Percentiles rank a stretch among this genome's conserved stretches.
Conservation (phyloP, 2,329 filamentous ascomycete genomes). For the Aspergillus candidus region DNA sequence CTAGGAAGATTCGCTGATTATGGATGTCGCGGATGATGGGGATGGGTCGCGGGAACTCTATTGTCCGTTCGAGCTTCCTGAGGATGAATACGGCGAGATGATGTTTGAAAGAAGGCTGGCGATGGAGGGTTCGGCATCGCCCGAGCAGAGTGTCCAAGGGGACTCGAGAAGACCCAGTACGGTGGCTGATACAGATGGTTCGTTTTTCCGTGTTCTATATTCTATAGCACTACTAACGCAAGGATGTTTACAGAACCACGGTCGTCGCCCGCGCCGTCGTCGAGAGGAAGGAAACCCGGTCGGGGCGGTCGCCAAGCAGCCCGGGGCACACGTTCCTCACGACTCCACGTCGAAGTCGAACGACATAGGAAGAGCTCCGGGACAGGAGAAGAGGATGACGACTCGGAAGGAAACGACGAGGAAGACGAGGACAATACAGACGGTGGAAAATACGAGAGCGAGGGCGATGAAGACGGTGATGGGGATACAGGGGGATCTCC, state of each 20-base stretch:
- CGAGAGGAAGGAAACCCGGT: slow-evolving; percentile 33
- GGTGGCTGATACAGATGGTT: slow-evolving; percentile 45
- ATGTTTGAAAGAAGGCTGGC: slow-evolving; percentile 45
- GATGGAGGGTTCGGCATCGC: slow-evolving; percentile 39
- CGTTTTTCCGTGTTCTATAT: slow-evolving; percentile 9
- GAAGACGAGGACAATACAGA: slow-evolving; percentile 35
- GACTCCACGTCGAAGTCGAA: slow-evolving; percentile 36
- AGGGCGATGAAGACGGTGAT: slow-evolving; percentile 34
- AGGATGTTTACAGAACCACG: slow-evolving; percentile 31
- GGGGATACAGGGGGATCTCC: slow-evolving; percentile 32
- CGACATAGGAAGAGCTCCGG: slow-evolving; percentile 25
- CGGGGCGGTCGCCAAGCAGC: slow-evolving; percentile 29
- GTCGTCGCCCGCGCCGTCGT: slow-evolving; percentile 39
- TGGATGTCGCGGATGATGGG: slow-evolving; percentile 52
- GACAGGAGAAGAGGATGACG: slow-evolving; percentile 33
- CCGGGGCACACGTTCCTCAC: slow-evolving; percentile 34
- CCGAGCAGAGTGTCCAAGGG: slow-evolving; percentile 28
- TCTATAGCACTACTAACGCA: background rate
- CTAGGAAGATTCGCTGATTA: slow-evolving; percentile 51
- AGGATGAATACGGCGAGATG: slow-evolving; percentile 42
- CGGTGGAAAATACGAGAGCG: slow-evolving; percentile 30
- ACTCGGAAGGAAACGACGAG: slow-evolving; percentile 37
- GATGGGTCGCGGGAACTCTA: slow-evolving; percentile 50
- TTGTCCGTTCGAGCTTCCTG: slow-evolving; percentile 60
- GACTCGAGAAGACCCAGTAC: slow-evolving; percentile 41